A percentile compares a stretch with the other conserved stretches of the same genome.
Evolutionary conservation across 805 yeast genomes (phyloP).

Genomic region (Candida saitoana): DNA sequence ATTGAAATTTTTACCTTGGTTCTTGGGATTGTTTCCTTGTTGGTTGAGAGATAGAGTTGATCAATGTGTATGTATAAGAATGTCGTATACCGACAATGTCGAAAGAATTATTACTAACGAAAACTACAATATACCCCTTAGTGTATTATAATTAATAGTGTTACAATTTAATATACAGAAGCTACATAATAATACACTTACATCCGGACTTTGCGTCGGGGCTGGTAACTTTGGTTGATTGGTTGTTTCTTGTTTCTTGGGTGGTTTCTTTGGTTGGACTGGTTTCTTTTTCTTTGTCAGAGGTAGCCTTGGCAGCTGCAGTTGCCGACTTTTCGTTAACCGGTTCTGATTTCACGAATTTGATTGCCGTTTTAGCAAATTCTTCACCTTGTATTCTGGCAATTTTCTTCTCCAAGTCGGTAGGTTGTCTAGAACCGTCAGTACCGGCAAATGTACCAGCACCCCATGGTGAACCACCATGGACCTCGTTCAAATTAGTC

Average conservation of each 20-base stretch:
- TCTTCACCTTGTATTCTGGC: slow-evolving; percentile 65
- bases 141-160: too few relatives aligned
- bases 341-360: slow-evolving; percentile 7
- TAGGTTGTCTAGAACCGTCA: slow-evolving; percentile 71
- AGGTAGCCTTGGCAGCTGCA: background rate
- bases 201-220: too few relatives aligned
- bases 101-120: too few relatives aligned
- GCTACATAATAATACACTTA: too few relatives aligned
- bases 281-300: background rate
- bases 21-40: background rate
- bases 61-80: slow-evolving; percentile 6
- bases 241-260: background rate
- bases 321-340: slow-evolving; percentile 3
- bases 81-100: too few relatives aligned
- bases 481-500: slow-evolving; percentile 59
- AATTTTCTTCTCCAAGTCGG: slow-evolving; percentile 58
- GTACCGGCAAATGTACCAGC: slow-evolving; percentile 74
- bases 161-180: too few relatives aligned
- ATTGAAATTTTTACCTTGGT: too few relatives aligned
- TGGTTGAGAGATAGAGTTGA: slow-evolving; percentile 2
- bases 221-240: background rate
- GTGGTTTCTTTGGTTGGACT: background rate
- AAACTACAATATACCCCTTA: too few relatives aligned
- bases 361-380: slow-evolving; percentile 35
- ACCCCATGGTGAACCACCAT: slow-evolving; percentile 87